Evolutionary conservation across 495 filamentous ascomycete species (phyloP), one percentile per base, ranked within the genome.

Genomic region (Aspergillus diversus): DNA sequence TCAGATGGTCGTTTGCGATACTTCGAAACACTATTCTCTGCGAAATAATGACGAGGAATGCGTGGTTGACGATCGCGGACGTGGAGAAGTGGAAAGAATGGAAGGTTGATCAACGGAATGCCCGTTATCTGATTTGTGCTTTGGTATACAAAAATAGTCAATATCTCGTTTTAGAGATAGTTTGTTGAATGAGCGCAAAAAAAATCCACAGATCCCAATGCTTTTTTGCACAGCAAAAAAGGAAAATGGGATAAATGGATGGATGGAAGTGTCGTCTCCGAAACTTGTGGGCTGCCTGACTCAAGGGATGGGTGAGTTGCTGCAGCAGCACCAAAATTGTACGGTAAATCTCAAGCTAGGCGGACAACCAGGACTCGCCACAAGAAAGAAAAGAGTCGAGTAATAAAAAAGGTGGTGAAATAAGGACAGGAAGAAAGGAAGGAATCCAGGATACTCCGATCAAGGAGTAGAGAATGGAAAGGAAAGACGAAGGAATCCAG

Each of bases 361-460:
- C 72, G 76, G 66, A 75, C 74, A 75, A 73, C 73, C 72, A 78
- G 76, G 75, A 75, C 74, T 66, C 74, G 73, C 73, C 65, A 66
- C 54, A 54, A 33, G 6, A 32, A 54, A 34, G 32, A 54, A 34
- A 54, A 27, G 21, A 51, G 27, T n/a, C 27, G 13, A 74, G 57
- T 65, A 65, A 68, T 55, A 69, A 68, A 68, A 72, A 65, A 60
- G 58, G 62, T 39, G 33, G 68, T 75, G 70, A 73, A 74, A 75
- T 73, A 73, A 68, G 71, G 71, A 66, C 74, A 64, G 56, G 64
- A 63, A 57, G 73, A 71, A 73, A 75, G 66, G 55, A 62, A 68
- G 54, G 74, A 74, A 72, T 70, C 71, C 69, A 78, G 70, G 75
- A 79, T 78, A 69, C 75, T 75, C 66, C 71, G 72, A 72, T 72